phyloP scores from a whole-genome alignment of 306 rosid genomes.

The Coriaria nepalensis region DNA sequence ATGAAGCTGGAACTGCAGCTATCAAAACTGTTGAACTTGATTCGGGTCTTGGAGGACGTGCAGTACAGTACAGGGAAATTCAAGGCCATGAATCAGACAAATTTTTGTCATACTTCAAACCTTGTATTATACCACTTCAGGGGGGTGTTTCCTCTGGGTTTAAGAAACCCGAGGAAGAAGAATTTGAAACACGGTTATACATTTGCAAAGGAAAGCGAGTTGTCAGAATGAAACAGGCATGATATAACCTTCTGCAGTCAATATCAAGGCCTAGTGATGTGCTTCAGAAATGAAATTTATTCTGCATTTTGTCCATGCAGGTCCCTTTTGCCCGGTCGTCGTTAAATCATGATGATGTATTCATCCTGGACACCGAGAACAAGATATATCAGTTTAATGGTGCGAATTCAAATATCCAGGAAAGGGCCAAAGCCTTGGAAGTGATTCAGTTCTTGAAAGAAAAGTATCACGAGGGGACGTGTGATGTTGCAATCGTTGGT shows the following conservation, averaged over 20 bases:
- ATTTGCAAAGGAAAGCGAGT: conserved; percentile 95
- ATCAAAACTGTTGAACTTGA: conserved; percentile 90
- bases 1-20: conserved; percentile 98
- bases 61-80: conserved; percentile 89
- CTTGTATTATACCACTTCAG: conserved; percentile 93
- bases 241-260: conserved; percentile 13
- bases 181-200: conserved; percentile 75
- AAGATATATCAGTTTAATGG: conserved; percentile 98
- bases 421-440: conserved; percentile 97
- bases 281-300: conserved; percentile 16
- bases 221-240: conserved; percentile 96
- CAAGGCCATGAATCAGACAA: conserved; percentile 98
- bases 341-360: conserved; percentile 93
- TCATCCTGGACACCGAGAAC: conserved; percentile 69
- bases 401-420: conserved; percentile 95
- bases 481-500: conserved; percentile 98
- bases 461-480: conserved; percentile 73
- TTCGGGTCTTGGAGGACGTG: conserved; percentile 88
- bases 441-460: conserved; percentile 90
- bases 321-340: conserved; percentile 93
- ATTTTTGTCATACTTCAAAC: conserved; percentile 91
- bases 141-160: conserved; percentile 90
- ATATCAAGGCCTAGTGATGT: not conserved
- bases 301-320: conserved; percentile 34
- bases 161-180: conserved; percentile 62